These are phyloP conservation scores for Lichtheimia hyalospora DNA, from an alignment of 371 early-diverging fungal species.

Conservation along the genomic window DNA sequence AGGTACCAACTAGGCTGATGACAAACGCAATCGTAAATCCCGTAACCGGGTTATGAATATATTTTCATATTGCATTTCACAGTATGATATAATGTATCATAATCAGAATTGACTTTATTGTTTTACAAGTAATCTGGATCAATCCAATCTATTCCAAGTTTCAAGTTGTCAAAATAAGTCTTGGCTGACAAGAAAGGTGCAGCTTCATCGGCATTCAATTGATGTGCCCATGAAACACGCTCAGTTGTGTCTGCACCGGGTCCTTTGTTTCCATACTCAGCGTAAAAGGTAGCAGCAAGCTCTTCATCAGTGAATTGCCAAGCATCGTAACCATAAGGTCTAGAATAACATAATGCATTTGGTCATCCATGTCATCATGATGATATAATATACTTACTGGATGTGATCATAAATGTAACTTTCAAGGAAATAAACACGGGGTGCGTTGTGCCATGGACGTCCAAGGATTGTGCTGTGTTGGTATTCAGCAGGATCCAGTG, in stretches of 20 bases:
- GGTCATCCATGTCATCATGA: not conserved
- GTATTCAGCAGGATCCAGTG: conserved; percentile 8
- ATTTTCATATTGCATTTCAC: too few species aligned
- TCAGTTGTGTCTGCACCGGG: conserved; percentile 9
- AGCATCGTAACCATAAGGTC: conserved; percentile 11
- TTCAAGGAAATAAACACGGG: conserved; percentile 6
- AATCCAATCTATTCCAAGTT: conserved; percentile 10
- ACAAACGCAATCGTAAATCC: too few species aligned
- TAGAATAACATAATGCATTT: not conserved
- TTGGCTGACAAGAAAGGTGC: conserved; percentile 4
- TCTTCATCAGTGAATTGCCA: conserved; percentile 13
- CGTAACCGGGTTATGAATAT: too few species aligned
- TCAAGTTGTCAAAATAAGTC: conserved; percentile 6
- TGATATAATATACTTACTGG: not conserved
- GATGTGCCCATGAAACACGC: conserved; percentile 11
- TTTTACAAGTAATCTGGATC: conserved; percentile 5
- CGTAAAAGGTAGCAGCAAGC: conserved; percentile 7
- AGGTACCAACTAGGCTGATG: too few species aligned
- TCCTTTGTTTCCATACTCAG: conserved; percentile 14
- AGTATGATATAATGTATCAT: too few species aligned
- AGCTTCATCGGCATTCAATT: conserved; percentile 9
- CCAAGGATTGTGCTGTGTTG: conserved; percentile 6
- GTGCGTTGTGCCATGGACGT: conserved; percentile 15
- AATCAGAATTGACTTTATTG: too few species aligned
- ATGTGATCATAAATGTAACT: conserved; percentile 11